Evolutionary conservation across 176 grass and related monocot species (phyloP), one percentile per base, ranked within the genome.

Genomic region (Bromus sterilis): DNA sequence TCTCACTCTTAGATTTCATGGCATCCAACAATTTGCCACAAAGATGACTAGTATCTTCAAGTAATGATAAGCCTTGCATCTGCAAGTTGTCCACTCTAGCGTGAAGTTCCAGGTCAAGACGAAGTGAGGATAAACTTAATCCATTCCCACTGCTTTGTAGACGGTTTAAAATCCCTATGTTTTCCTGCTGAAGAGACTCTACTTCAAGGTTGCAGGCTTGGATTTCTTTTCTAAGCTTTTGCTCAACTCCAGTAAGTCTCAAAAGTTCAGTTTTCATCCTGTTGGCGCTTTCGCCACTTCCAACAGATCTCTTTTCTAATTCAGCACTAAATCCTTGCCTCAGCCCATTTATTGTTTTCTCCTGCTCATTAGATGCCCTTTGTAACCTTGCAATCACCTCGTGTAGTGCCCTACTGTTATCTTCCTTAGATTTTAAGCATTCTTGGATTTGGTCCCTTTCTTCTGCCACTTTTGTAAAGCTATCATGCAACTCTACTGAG

Each of bases 191-290:
- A 85, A 97, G 83, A 73, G 80, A 89, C 43, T 85, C 91, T 10
- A 89, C 34, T 59, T 93, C 88, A 82, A 74, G 33, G 20, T 11
- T 64, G 66, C 75, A 87, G 0, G 91, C 91, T 14, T 91, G 80
- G 51, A 93, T 55, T 83, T 97, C 86, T 67, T 62, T 85, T 77
- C 94, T 84, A 51, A 97, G 55, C 55, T 82, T 85, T 82, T 91
- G 88, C 68, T 97, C 91, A 11, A 97, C 88, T 67, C 88, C 83
- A 0, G 90, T 82, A 64, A 93, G 31, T 76, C 91, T 88, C n/a
- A 91, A 11, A 75, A 91, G 94, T 82, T 96, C 93, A 80, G 88
- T 83, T 75, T 93, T 71, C 67, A 82, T 58, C 73, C 31, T 90
- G 30, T 11, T 71, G 9, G 44, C 81, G 20, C 16, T 83, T 60